phyloP scores from a whole-genome alignment of 345 rosid species.

The Syzygium jambos region DNA sequence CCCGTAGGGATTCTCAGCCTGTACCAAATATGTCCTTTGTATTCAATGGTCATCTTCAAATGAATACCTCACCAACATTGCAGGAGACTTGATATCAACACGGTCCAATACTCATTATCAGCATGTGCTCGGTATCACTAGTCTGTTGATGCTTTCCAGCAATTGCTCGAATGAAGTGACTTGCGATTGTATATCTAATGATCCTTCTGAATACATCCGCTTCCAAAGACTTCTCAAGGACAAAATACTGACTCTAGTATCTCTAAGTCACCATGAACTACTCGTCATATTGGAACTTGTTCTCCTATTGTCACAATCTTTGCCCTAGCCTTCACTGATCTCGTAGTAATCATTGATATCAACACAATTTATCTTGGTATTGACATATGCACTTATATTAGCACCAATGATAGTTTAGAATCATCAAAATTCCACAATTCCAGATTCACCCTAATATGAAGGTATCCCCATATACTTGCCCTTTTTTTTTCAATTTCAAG shows the following conservation, averaged over 20 bases:
- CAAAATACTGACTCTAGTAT: background rate
- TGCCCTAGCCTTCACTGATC: background rate
- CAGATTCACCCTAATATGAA: background rate
- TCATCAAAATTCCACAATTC: background rate
- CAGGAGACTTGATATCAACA: background rate
- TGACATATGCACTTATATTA: background rate
- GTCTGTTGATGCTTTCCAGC: background rate
- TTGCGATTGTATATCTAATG: background rate
- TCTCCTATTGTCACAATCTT: background rate
- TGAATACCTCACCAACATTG: background rate
- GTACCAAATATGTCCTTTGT: background rate
- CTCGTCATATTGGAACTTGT: background rate
- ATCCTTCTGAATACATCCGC: background rate
- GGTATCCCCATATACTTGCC: background rate
- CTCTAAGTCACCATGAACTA: background rate
- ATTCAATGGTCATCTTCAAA: background rate
- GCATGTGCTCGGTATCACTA: background rate
- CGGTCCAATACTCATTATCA: background rate
- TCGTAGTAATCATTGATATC: background rate
- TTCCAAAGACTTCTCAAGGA: background rate
- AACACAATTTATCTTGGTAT: background rate
- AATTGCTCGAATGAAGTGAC: background rate
- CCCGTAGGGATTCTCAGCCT: background rate
- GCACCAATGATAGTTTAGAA: background rate
- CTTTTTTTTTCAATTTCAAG: background rate